phyloP scores from a whole-genome alignment of 768 basidiomycete species.

The Russula sp. region DNA sequence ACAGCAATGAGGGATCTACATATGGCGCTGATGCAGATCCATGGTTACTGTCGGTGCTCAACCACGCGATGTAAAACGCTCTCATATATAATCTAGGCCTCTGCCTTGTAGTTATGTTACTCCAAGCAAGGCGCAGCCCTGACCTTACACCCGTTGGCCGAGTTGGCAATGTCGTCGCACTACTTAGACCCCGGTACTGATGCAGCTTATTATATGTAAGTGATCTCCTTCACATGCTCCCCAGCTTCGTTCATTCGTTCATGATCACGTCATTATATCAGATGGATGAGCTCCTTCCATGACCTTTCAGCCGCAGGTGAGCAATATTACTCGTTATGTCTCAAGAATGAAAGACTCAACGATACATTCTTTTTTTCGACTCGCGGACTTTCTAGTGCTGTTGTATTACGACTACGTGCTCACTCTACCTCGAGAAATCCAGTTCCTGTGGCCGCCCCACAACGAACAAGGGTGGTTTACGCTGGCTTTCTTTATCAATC shows the following conservation, averaged over 20 bases:
- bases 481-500: constrained; percentile 48
- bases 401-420: constrained; percentile 37
- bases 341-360: background rate
- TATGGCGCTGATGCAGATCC: background rate
- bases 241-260: background rate
- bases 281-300: constrained; percentile 6
- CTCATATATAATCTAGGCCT: background rate
- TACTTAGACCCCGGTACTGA: constrained; percentile 2
- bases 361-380: background rate
- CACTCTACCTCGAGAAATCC: constrained; percentile 40
- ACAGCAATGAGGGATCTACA: no score
- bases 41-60: background rate
- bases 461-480: constrained; percentile 42
- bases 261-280: background rate
- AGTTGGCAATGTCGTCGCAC: constrained; percentile 14
- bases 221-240: no score
- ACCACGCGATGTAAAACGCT: background rate
- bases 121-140: background rate
- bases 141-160: background rate
- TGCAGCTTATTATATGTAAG: constrained; percentile 10
- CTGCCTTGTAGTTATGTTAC: background rate
- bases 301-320: constrained; percentile 13
- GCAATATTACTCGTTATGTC: background rate
- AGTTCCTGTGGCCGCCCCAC: constrained; percentile 43
- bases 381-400: constrained; percentile 28